Base-by-base conservation (phyloP, 1,284 basidiomycete genomes). In the Ustilago loliicola region DNA sequence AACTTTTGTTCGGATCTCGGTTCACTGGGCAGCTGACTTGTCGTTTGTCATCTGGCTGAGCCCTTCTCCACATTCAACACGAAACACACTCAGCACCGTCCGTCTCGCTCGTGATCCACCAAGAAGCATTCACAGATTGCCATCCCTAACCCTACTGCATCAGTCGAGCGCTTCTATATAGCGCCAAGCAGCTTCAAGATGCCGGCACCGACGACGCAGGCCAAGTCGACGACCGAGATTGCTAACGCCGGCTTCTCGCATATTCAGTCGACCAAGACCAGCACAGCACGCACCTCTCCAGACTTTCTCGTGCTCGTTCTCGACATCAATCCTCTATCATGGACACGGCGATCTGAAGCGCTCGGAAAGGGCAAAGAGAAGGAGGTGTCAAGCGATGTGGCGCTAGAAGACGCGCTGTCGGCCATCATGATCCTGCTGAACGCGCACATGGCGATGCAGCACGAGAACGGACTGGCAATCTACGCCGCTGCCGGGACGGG, bases 381-480 rank as follows among this genome's bases (percentile, higher is more conserved):
- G 40, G 34, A 59, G 15, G 30, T 60, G 3, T 34, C 63, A 1
- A 62, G 51, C 40, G 72, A 70, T 48, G 52, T 75, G 2, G 66
- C 69, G 10, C 51, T 86, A 23, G 74, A 86, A 23, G 60, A 78
- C 21, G 85, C 85, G 1, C 72, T 88, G n/a, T 77, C 83, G 21
- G 81, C 82, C 15, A 89, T 97, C 15, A 90, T 97, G 68, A 92
- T 94, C 25, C 97, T 98, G 82, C 88, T 96, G 79, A 98, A 99
- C 82, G 91, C 95, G 1, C 95, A 98, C 87, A 90, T 96, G 67
- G 95, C 95, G 0, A 90, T 92, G 79, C 91, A 93, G 75, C 93
- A 96, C 88, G 94, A 96, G 82, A 99, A 98, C 86, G 91, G 93
- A 7, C 89, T 98, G 19, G 93, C 95, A 4, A 92, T 98, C 51